Evolutionary conservation across 2,329 filamentous ascomycete species (phyloP), one percentile per base, ranked within the genome.

Genomic region (Rhynchosporium secalis): DNA sequence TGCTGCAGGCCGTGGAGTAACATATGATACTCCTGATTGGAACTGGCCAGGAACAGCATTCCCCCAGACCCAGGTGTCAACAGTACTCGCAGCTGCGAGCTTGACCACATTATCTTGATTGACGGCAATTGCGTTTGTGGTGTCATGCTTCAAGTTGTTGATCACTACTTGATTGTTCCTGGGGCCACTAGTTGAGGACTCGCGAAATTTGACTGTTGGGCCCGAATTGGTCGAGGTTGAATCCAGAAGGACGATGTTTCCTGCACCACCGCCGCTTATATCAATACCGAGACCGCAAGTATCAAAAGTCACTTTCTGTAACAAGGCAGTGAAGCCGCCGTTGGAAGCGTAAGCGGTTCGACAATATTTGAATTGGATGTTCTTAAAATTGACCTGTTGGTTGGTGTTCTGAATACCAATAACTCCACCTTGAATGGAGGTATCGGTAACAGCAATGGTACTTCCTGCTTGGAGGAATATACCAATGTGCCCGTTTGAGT

Each of bases 371-470:
- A 62, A 62, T n/a, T 62, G 55, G 5, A 62, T 54, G 40, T 48
- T 62, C 29, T 62, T 62, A 15, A 52, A 62, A 20, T 58, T 48
- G 26, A 38, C 46, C 55, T 62, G 60, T 13, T 62, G 55, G 60
- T 38, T 62, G 47, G 47, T 62, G 45, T 12, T 55, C 33, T 33
- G 47, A 31, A 49, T 49, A 12, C 47, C 47, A 13, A 49, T 49
- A 8, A 15, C 26, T 13, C 60, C 60, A 28, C 55, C 33, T 31
- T 58, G 45, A 47, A 62, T 48, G 8, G 38, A 31, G 1, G 52
- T 43, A 47, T 62, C 60, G 31, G 60, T 46, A 3, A 62, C 33
- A 29, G 45, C 60, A 40, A 58, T 47, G 20, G 60, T 58, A 26
- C 54, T 58, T 29, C 60, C 60, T 55, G 46, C 20, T 38, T 38